Conservation (phyloP, 371 early-diverging fungal species). For the Saksenaea vasiformis region DNA sequence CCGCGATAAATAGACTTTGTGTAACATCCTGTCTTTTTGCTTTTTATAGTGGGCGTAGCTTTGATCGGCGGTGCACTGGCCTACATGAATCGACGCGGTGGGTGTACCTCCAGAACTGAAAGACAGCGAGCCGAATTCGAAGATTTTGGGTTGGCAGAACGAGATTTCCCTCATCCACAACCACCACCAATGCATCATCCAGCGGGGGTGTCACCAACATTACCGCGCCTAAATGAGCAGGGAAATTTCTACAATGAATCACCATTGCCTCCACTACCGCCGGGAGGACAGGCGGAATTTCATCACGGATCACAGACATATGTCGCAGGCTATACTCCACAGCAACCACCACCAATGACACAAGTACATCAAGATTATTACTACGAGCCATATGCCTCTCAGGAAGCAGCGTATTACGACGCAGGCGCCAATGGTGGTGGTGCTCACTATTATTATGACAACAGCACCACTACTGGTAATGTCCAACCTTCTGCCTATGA, state of each 20-base stretch:
- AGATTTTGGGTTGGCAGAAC: conserved; percentile 48
- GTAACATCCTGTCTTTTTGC: background rate
- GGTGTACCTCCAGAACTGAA: conserved; percentile 28
- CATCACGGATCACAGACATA: background rate
- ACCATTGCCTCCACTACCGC: conserved; percentile 10
- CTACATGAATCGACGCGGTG: conserved; percentile 38
- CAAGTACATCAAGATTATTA: conserved; percentile 14
- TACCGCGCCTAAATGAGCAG: conserved; percentile 19
- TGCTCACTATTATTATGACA: conserved; percentile 22
- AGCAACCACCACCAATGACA: conserved; percentile 10
- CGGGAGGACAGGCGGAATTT: background rate
- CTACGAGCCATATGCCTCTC: conserved; percentile 9
- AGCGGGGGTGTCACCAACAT: conserved; percentile 4
- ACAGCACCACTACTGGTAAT: background rate
- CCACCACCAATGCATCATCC: conserved; percentile 12
- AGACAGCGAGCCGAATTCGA: conserved; percentile 37
- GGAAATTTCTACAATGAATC: conserved; percentile 23
- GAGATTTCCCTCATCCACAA: conserved; percentile 31
- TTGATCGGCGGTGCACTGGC: conserved; percentile 36
- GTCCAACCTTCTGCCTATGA: conserved; percentile 5
- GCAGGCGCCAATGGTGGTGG: conserved; percentile 2
- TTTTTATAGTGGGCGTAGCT: conserved; percentile 37
- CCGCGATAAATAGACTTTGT: background rate
- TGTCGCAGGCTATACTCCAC: conserved; percentile 4
- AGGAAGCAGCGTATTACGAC: conserved; percentile 13